Evolutionary conservation across 2,329 filamentous ascomycete species (phyloP).

Genomic region (Nigrograna mackinnonii): DNA sequence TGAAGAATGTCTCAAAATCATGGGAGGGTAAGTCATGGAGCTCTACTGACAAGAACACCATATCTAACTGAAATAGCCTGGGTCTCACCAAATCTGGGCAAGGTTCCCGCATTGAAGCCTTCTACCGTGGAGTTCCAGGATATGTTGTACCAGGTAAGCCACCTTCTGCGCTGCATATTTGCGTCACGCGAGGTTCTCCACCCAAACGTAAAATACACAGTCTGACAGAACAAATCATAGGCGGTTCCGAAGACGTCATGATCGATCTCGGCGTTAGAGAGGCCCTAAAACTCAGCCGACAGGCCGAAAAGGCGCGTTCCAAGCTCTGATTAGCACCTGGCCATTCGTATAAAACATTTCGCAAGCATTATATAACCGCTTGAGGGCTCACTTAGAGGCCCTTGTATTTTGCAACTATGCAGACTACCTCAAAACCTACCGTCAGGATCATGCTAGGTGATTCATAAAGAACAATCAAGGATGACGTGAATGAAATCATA

Average conservation of each 20-base stretch:
- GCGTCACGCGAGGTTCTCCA: no score
- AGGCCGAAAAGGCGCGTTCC: conserved; percentile 24
- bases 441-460: no score
- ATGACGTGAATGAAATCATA: no score
- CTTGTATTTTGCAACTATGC: no score
- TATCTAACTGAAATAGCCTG: conserved; percentile 5
- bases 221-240: conserved; percentile 3
- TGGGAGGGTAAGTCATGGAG: conserved; percentile 14
- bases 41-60: neutral
- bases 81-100: conserved; percentile 19
- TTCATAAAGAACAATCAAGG: no score
- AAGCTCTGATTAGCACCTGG: no score
- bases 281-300: conserved; percentile 28
- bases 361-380: no score
- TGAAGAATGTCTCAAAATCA: conserved; percentile 20
- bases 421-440: no score
- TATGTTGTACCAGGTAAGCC: conserved; percentile 23
- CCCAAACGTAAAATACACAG: no score
- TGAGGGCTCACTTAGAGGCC: no score
- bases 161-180: neutral
- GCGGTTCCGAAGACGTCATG: conserved; percentile 31
- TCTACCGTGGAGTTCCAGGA: conserved; percentile 25
- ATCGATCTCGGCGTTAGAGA: conserved; percentile 33
- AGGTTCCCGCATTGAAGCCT: conserved; percentile 24
- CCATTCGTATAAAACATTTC: no score